Conservation (phyloP, 768 basidiomycete species). For the Guyanaporus albipodus region DNA sequence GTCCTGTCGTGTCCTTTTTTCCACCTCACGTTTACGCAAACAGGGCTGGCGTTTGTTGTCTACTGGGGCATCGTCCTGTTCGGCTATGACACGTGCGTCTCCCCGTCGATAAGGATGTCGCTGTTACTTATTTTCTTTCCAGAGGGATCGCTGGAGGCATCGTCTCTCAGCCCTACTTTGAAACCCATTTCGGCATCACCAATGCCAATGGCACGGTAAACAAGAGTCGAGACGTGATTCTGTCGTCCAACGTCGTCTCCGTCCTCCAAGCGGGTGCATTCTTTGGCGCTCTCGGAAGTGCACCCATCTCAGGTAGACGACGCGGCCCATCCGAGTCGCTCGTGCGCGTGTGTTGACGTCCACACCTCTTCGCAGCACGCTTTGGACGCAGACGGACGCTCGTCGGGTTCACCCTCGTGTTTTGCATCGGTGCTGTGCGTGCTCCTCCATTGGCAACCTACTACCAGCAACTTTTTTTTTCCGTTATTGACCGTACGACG, state of each 20-base stretch:
- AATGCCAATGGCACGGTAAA: slow-evolving; percentile 42
- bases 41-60: slow-evolving; percentile 68
- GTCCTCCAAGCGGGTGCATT: slow-evolving; percentile 86
- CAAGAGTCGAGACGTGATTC: slow-evolving; percentile 38
- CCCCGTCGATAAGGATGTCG: background rate
- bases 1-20: background rate
- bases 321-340: background rate
- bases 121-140: background rate
- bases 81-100: slow-evolving; percentile 69
- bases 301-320: slow-evolving; percentile 60
- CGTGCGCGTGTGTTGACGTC: background rate
- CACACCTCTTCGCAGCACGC: slow-evolving; percentile 36
- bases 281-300: slow-evolving; percentile 77
- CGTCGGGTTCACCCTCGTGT: slow-evolving; percentile 57
- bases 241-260: slow-evolving; percentile 84
- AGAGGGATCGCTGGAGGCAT: slow-evolving; percentile 70
- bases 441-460: too few species aligned
- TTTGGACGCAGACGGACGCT: slow-evolving; percentile 68
- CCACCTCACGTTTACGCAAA: background rate
- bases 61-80: slow-evolving; percentile 84
- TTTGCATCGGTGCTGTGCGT: slow-evolving; percentile 65
- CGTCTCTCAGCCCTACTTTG: slow-evolving; percentile 59
- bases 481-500: too few species aligned
- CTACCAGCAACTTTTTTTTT: background rate
- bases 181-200: slow-evolving; percentile 55